phyloP scores from a whole-genome alignment of 257 asterid genomes.

The Solanum clarkiae region DNA sequence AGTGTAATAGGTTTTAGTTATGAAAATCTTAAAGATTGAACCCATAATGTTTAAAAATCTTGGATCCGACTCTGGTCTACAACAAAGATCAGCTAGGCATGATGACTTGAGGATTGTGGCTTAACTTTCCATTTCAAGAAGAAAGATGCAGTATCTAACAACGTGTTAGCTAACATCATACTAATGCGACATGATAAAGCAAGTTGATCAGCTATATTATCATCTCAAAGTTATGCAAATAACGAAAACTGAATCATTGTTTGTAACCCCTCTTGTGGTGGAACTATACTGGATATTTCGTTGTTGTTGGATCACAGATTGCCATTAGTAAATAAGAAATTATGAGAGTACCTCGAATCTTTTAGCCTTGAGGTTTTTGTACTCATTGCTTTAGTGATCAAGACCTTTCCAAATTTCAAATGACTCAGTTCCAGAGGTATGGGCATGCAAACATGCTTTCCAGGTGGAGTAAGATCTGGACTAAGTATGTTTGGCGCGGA shows the following conservation, averaged over 20 bases:
- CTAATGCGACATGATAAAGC: background rate
- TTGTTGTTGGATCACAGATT: background rate
- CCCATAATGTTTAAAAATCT: rapidly evolving
- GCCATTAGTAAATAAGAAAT: background rate
- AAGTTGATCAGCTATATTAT: background rate
- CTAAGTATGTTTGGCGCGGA: slow-evolving; percentile 81
- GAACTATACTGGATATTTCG: background rate
- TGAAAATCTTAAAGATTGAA: background rate
- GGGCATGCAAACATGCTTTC: slow-evolving; percentile 88
- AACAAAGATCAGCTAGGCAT: background rate
- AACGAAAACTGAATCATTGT: background rate
- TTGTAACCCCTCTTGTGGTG: background rate
- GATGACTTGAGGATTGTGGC: background rate
- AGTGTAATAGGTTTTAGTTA: background rate
- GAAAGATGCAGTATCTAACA: background rate
- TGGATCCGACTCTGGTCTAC: background rate
- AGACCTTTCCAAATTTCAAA: slow-evolving; percentile 84
- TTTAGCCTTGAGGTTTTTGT: slow-evolving; percentile 80
- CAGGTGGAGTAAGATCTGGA: slow-evolving; percentile 81
- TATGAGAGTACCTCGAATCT: slow-evolving; percentile 56
- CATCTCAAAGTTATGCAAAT: background rate
- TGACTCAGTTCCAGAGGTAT: slow-evolving; percentile 93
- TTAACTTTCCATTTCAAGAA: background rate
- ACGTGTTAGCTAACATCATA: background rate
- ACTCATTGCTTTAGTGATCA: slow-evolving; percentile 66